Evolutionary conservation across 2,329 filamentous ascomycete species (phyloP), one percentile per base, ranked within the genome.

Genomic region (Blumeria graminis): DNA sequence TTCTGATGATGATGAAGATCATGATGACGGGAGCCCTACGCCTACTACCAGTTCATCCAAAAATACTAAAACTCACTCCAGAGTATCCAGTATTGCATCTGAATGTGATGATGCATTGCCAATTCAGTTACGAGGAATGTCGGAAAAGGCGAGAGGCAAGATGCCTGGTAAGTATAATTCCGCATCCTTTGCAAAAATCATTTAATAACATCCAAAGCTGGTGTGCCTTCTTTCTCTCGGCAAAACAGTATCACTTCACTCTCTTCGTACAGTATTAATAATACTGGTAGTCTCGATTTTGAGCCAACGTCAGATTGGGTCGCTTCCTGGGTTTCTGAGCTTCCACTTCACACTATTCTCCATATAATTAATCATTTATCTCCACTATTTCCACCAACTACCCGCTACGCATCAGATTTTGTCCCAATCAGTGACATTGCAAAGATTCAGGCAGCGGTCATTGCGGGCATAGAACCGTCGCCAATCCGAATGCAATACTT

Each of bases 121-220:
- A 13, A 75, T 81, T 18, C 89, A 95, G 66, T 68, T 94, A 34
- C 78, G 86, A 57, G 88, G 88, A 56, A 94, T 96, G 86, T 95
- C 90, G 18, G 92, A 96, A 69, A 98, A 96, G 68, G 92, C 92
- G 14, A 76, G 92, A 54, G 92, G 92, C 7, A 98, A 98, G 69
- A 87, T 94, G 80, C 92, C 90, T 35, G 65, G 65, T 65, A 63
- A 55, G 58, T 36, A 48, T 50, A 18, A 48, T 22, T 48, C 45
- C 33, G 5, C 22, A 4, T 28, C 4, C 18, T n/a, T 51, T 33
- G 38, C n/a, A 14, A 45, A 33, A 3, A 22, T 41, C 13, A 54
- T 10, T 34, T 10, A 28, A 10, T 8, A 16, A 55, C 39, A 55
- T 18, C n/a, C 14, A 50, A 28, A 33, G 87, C 85, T 11, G 84